Evolutionary conservation across 2,329 filamentous ascomycete genomes (phyloP).

Genomic region (Fusarium papillatum): DNA sequence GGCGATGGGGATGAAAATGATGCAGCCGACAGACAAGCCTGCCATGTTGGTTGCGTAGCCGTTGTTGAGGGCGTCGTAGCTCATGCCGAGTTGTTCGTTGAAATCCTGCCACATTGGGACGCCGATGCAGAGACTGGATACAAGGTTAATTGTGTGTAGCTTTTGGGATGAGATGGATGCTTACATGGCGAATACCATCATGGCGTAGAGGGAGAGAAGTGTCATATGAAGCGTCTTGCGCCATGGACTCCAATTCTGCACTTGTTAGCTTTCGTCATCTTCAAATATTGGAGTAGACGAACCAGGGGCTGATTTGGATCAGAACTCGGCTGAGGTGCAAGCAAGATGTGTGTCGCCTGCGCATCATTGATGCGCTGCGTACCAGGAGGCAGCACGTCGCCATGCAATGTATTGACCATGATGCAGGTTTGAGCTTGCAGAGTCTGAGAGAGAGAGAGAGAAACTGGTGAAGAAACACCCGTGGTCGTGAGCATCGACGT

Average conservation of each 20-base stretch:
- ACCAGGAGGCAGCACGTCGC: conserved; percentile 23
- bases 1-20: conserved; percentile 50
- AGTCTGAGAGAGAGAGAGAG: neutral
- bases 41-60: conserved; percentile 45
- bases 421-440: neutral
- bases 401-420: neutral
- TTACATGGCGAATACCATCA: conserved; percentile 37
- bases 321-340: conserved; percentile 33
- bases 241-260: conserved; percentile 31
- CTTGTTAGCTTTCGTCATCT: no score
- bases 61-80: conserved; percentile 40
- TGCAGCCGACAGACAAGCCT: conserved; percentile 46
- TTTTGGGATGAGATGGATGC: neutral
- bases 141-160: neutral
- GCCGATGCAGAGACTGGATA: conserved; percentile 26
- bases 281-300: neutral
- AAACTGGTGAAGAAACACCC: neutral
- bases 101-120: conserved; percentile 36
- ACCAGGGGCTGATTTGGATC: conserved; percentile 37
- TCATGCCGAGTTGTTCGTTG: conserved; percentile 34
- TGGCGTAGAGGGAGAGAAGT: conserved; percentile 25
- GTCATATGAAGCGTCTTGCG: conserved; percentile 30
- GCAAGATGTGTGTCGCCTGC: conserved; percentile 22
- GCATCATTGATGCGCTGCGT: conserved; percentile 32
- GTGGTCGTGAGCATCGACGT: neutral